Conservation (phyloP, 495 filamentous ascomycete species). For the Parathielavia hyrcaniae region DNA sequence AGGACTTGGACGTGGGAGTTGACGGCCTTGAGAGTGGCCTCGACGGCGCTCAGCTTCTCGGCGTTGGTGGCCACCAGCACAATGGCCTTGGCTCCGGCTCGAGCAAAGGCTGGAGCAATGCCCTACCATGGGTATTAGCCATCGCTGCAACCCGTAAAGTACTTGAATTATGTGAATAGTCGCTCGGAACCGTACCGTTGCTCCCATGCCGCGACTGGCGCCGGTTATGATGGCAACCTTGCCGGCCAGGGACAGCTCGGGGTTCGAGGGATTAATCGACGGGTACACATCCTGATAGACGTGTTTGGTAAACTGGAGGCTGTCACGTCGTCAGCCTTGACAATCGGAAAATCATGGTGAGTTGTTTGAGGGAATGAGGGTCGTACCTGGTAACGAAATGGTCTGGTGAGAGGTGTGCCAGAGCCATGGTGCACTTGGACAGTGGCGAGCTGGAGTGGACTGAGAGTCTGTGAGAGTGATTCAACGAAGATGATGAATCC, state of each 20-base stretch:
- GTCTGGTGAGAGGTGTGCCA: constrained; percentile 24
- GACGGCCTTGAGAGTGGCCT: constrained; percentile 27
- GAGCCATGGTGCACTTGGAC: not conserved
- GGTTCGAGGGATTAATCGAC: constrained; percentile 35
- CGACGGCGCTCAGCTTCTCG: constrained; percentile 29
- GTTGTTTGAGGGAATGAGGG: not conserved
- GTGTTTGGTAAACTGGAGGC: constrained; percentile 31
- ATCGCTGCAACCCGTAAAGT: not conserved
- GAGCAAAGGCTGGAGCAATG: constrained; percentile 39
- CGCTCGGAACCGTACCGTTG: constrained; percentile 17
- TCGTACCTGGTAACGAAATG: constrained; percentile 19
- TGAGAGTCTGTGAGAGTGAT: no score
- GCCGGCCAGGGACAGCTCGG: constrained; percentile 33
- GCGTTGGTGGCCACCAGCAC: constrained; percentile 38
- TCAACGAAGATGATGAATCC: not conserved
- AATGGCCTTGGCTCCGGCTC: constrained; percentile 36
- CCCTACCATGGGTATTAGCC: constrained; percentile 23
- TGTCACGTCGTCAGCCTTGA: not conserved
- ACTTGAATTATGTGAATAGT: not conserved
- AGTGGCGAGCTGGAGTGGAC: no score
- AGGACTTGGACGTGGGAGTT: constrained; percentile 33
- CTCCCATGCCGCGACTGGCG: constrained; percentile 42
- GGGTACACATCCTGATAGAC: constrained; percentile 43
- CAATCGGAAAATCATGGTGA: not conserved
- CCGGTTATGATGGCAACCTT: constrained; percentile 45